Evolutionary conservation across 2,329 filamentous ascomycete species (phyloP).

Genomic region (Ophiostoma himal-ulmi): DNA sequence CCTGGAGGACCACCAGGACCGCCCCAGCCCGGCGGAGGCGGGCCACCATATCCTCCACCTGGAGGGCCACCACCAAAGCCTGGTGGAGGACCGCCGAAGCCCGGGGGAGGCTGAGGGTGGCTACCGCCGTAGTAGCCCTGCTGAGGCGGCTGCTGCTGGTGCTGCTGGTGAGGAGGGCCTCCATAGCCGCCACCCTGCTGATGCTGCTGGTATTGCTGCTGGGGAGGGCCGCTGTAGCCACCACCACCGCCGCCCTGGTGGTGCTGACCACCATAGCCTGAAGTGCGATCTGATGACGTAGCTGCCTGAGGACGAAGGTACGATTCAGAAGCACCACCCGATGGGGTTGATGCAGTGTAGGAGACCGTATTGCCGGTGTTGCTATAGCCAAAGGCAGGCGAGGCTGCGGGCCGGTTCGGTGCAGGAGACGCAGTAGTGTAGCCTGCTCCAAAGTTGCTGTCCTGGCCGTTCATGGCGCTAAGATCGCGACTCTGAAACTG

Average conservation of each 20-base stretch:
- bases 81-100: not conserved
- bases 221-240: not conserved
- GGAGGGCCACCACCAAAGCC: constrained; percentile 10
- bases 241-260: not conserved
- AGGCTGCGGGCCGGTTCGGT: constrained; percentile 20
- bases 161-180: not conserved
- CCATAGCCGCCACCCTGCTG: constrained; percentile 16
- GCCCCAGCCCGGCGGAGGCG: constrained; percentile 14
- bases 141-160: constrained; percentile 14
- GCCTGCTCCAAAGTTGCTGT: constrained; percentile 30
- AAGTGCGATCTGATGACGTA: not conserved
- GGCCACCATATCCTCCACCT: constrained; percentile 10
- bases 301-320: constrained; percentile 24
- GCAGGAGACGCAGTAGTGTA: constrained; percentile 37
- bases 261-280: not conserved
- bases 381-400: constrained; percentile 40
- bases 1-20: constrained; percentile 16
- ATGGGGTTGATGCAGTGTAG: constrained; percentile 6
- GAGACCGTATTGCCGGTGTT: constrained; percentile 28
- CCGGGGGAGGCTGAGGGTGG: not conserved
- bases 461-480: constrained; percentile 47
- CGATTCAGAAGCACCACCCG: constrained; percentile 23
- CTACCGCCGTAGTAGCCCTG: constrained; percentile 17
- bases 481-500: constrained; percentile 56
- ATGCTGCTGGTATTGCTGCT: not conserved